Conservation (phyloP, 2,329 filamentous ascomycete genomes). For the Aureobasidium sp. region DNA sequence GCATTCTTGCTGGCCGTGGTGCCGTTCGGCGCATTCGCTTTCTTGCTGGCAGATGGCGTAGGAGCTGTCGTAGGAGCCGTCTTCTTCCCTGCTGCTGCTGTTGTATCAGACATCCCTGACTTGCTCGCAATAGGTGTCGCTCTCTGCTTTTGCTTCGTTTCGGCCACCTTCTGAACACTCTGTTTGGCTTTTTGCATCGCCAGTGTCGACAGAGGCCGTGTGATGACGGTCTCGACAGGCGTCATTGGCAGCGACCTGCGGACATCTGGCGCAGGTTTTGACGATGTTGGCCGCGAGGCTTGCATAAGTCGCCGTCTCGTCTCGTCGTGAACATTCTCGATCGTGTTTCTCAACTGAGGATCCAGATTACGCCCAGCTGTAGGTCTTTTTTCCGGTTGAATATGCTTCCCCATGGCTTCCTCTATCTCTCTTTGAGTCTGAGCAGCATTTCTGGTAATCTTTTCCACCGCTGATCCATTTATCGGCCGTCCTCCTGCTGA, state of each 20-base stretch:
- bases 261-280: conserved; percentile 20
- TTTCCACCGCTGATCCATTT: conserved; percentile 8
- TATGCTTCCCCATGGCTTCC: conserved; percentile 20
- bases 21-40: background rate
- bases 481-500: conserved; percentile 1
- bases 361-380: conserved; percentile 21
- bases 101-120: background rate
- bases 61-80: too few species aligned
- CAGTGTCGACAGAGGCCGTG: conserved; percentile 29
- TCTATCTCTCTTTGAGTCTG: conserved; percentile 19
- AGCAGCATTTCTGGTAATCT: conserved; percentile 15
- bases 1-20: conserved; percentile 1
- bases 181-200: conserved; percentile 28
- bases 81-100: conserved; percentile 7
- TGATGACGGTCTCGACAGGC: conserved; percentile 30
- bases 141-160: conserved; percentile 18
- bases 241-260: conserved; percentile 27
- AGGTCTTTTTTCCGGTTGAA: conserved; percentile 17
- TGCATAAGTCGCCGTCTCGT: conserved; percentile 23
- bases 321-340: conserved; percentile 17
- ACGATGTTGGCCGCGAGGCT: conserved; percentile 18
- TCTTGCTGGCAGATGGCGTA: background rate
- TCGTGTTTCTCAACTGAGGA: conserved; percentile 15
- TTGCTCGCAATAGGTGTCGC: conserved; percentile 9
- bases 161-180: conserved; percentile 24